Base-by-base conservation (phyloP, 2,329 filamentous ascomycete genomes). In the Blastomyces emzantsi region DNA sequence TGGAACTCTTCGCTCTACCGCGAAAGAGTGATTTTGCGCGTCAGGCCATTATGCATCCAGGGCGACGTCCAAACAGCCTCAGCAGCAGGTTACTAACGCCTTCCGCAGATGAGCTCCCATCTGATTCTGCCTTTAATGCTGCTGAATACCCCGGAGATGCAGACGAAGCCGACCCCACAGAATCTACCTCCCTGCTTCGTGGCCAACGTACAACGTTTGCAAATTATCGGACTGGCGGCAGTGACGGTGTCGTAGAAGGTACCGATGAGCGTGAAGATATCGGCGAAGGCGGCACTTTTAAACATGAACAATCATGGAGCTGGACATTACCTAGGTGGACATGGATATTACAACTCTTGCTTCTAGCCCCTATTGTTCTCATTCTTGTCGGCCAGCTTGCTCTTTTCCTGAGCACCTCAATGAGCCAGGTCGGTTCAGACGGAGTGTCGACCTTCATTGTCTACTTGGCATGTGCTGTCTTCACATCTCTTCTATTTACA, bases 261-360 rank as follows among this genome's bases (percentile, higher is more conserved):
- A 60, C 70, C 41, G 67, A 74, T 57, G 63, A 72, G 66, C 64
- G 72, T 66, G 66, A 71, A 62, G 65, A 68, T 62, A 25, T 28
- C 19, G 64, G 73, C 56, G 70, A 74, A 61, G 66, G 70, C 71
- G 70, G 76, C 64, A 76, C 81, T 7, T 92, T 87, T 71, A 83
- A 84, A 15, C 79, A 85, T 62, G 94, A 97, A 73, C 94, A 97
- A 74, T 78, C 83, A 17, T 99, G 94, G 94, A 96, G 91, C 61
- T 83, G 83, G 3, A 82, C 82, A 47, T 78, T 97, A 62, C 90
- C 91, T 0, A 85, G 83, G 55, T 97, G 89, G 89, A 87, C 89
- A 22, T 99, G 94, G 94, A 75, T 94, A 52, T 69, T 96, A 22
- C 92, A 99, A 71, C 88, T 97, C 67, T 78, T 97, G 3, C 73